phyloP scores from a whole-genome alignment of 352 stramenopile species.

The Pythium phragmiticola region DNA sequence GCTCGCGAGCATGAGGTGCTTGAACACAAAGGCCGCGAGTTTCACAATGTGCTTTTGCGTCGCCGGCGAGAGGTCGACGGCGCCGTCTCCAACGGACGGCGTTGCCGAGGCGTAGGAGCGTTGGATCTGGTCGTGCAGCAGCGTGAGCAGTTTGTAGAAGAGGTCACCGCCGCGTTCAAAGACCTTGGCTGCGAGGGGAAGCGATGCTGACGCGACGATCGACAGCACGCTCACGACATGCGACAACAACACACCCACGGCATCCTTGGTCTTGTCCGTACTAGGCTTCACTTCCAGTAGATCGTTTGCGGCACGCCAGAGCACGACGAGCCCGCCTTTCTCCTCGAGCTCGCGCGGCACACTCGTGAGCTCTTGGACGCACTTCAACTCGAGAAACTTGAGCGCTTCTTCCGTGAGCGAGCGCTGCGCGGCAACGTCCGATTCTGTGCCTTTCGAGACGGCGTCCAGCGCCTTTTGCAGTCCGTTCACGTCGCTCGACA shows the following conservation, averaged over 20 bases:
- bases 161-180: conserved; percentile 26
- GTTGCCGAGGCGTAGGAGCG: conserved; percentile 39
- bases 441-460: conserved; percentile 34
- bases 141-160: conserved; percentile 31
- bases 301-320: conserved; percentile 45
- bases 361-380: conserved; percentile 47
- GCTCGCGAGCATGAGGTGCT: conserved; percentile 54
- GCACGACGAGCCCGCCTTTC: conserved; percentile 50
- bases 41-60: conserved; percentile 68
- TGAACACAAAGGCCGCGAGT: conserved; percentile 74
- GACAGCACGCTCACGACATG: conserved; percentile 53
- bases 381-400: conserved; percentile 79
- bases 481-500: conserved; percentile 71
- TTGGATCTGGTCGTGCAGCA: conserved; percentile 55
- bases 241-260: conserved; percentile 37
- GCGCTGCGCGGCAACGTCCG: conserved; percentile 31
- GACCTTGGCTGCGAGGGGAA: conserved; percentile 41
- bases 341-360: conserved; percentile 55
- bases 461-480: conserved; percentile 78
- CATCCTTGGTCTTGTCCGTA: conserved; percentile 1
- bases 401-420: conserved; percentile 59
- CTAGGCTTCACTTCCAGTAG: conserved; percentile 30
- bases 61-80: conserved; percentile 31
- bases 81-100: neutral
- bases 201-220: conserved; percentile 56